Base-by-base conservation (phyloP, 805 yeast species). In the Candida loeiensis region DNA sequence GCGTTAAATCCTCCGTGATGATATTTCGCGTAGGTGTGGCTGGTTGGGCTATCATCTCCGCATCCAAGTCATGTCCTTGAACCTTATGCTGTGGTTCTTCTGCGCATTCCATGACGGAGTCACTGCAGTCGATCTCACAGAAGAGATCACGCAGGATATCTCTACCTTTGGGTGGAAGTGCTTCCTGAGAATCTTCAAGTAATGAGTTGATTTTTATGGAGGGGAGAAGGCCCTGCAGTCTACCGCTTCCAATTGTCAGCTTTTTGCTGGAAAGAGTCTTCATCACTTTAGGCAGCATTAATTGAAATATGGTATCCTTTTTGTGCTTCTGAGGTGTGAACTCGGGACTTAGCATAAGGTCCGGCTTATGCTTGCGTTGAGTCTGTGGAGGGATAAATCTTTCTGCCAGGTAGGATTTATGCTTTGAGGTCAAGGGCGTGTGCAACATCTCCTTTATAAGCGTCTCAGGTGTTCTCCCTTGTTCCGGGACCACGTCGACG, bases 241-340 rank as follows among this genome's bases (percentile, higher is more conserved):
- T 37, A 12, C 44, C 47, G 18, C 40, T 44, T 8, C 44, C 47
- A 6, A 44, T 24, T 4, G 47, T 44, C 47, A 44, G 44, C 31
- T 37, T 44, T 20, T 34, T 37, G n/a, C 40, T 39, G 3, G 41
- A 24, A 14, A 39, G 37, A 3, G 27, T 27, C 28, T 39, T 39
- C 27, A 37, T 25, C 29, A 29, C 8, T 22, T 36, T 36, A 7
- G 34, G 36, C 26, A 42, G 47, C 4, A 17, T 33, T 11, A 34
- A 25, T 17, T 40, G 37, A 15, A 43, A 34, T 12, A 40, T 44
- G 6, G 30, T 20, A 27, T 44, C 47, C 15, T 38, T 44, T 32
- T 14, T 28, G 20, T 24, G 36, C 24, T 44, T 40, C 13, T 31
- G 44, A 3, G 47, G 47, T 2, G 47, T 44, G 16, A 40, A 22